Base-by-base conservation (phyloP, 345 rosid genomes). In the Lenwebbia sp. region DNA sequence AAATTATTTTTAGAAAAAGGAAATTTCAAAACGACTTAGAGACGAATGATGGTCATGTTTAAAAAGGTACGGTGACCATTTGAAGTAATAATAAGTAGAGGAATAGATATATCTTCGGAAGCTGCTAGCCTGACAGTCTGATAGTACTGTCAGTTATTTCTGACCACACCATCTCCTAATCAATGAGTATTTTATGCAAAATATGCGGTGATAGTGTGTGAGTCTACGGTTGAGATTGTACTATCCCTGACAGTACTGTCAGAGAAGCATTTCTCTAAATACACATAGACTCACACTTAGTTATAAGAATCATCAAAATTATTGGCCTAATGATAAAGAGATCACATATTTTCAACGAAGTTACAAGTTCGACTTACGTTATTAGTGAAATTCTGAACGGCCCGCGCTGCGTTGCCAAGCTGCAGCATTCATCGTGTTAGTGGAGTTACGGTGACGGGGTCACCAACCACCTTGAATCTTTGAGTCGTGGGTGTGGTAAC, bases 401-500 rank as follows among this genome's bases (percentile, higher is more conserved):
- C 10, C 3, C 1, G 0, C 1, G 2, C 17, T 14, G 4, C 1
- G 4, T 28, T 2, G 3, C 40, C 9, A 28, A 62, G 7, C 10
- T 28, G 0, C 5, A 5, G 2, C 11, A 15, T 30, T 1, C 37
- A 2, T 62, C 19, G 11, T 30, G 41, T 19, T 62, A 3, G 30
- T 30, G 41, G 15, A 41, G 75, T 2, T 62, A 15, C 3, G 7
- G 1, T 15, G 2, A 15, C 0, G 22, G 4, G 6, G 1, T 30
- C 4, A 1, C 30, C 12, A 30, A 62, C 7, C 0, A 62, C 7
- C 0, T 62, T 1, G 1, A 62, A 62, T 0, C 22, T 62, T 7
- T 15, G 0, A 62, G 11, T 62, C 0, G 7, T 0, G 22, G 0
- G 0, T 0, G 3, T 0, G 1, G 2, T 3, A 60, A 60, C 1